Evolutionary conservation across 371 early-diverging fungal genomes (phyloP).

Genomic region (Mortierella sp.): DNA sequence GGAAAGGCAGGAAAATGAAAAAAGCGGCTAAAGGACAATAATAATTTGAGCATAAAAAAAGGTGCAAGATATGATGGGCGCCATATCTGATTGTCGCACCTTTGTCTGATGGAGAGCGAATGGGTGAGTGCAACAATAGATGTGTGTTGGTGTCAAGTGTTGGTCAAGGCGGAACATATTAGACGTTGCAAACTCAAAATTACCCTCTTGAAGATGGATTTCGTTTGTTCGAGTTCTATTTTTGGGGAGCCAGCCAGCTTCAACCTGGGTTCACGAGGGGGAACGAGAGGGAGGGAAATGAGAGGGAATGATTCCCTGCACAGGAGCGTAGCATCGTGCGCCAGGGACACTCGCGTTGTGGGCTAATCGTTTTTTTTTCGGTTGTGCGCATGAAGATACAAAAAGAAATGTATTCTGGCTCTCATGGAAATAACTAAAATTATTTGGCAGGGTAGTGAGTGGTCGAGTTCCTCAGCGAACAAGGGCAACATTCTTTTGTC

Average conservation of each 20-base stretch:
- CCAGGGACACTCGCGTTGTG: background rate
- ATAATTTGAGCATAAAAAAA: no score
- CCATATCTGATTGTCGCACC: background rate
- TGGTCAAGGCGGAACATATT: conserved; percentile 10
- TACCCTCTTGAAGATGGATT: no score
- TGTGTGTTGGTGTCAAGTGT: background rate
- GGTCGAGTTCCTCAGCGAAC: background rate
- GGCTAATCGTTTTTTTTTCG: background rate
- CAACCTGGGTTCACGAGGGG: background rate
- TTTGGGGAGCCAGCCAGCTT: background rate
- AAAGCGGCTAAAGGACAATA: no score
- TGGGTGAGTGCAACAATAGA: background rate
- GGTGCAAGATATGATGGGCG: background rate
- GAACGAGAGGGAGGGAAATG: background rate
- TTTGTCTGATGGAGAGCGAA: background rate
- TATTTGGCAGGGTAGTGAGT: background rate
- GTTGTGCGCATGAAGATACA: no score
- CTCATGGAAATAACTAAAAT: background rate
- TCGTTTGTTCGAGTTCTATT: background rate
- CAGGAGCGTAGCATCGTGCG: conserved; percentile 5
- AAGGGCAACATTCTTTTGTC: background rate
- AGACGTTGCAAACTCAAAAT: conserved; percentile 6
- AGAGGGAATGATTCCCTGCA: conserved; percentile 1
- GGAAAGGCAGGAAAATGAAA: background rate
- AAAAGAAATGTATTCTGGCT: background rate